A percentile compares a stretch with the other conserved stretches of the same genome.
Conservation (phyloP, 2,329 filamentous ascomycete species). For the Venturiaceae sp. region DNA sequence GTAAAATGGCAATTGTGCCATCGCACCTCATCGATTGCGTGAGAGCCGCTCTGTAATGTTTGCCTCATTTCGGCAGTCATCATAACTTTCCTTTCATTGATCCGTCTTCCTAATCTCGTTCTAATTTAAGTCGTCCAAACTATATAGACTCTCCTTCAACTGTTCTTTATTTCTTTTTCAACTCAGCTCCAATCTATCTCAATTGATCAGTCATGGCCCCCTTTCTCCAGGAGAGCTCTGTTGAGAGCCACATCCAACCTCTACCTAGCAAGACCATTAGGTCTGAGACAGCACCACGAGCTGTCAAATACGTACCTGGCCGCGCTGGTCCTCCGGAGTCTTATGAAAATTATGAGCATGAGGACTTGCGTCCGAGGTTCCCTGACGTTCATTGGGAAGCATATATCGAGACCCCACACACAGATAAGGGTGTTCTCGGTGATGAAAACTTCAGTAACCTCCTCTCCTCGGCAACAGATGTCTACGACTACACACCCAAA, state of each 20-base stretch:
- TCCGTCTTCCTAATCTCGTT: not conserved
- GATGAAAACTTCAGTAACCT: slow-evolving; percentile 52
- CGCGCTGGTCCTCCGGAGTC: not conserved
- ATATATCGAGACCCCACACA: slow-evolving; percentile 37
- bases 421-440: slow-evolving; percentile 45
- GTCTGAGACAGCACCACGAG: not conserved
- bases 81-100: not conserved
- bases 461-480: slow-evolving; percentile 40
- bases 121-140: not conserved
- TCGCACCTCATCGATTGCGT: slow-evolving; percentile 1
- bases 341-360: slow-evolving; percentile 34
- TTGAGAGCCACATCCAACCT: not conserved
- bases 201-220: not conserved
- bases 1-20: not conserved
- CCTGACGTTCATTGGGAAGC: slow-evolving; percentile 43
- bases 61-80: not conserved
- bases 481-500: slow-evolving; percentile 57
- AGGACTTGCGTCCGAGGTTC: slow-evolving; percentile 43
- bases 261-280: not conserved
- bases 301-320: not conserved
- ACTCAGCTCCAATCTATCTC: not conserved
- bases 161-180: not conserved
- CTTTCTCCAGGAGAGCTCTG: not conserved
- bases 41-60: not conserved
- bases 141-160: not conserved